These are phyloP conservation scores for Neurospora sp. DNA, from an alignment of 2,329 filamentous ascomycete genomes.

Conservation along the genomic window DNA sequence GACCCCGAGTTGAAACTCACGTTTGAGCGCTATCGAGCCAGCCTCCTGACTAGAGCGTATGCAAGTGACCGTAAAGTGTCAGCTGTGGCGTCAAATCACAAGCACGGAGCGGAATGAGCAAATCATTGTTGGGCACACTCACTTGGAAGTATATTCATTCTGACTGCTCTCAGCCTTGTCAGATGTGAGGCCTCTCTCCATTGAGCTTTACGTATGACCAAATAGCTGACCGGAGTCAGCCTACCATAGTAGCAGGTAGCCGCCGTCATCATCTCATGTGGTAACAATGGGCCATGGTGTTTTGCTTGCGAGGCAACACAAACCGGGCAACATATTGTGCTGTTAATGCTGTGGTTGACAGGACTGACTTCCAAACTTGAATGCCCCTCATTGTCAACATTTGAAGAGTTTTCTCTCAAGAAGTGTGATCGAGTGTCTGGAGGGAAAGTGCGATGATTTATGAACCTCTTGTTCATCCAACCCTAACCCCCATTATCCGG, in stretches of 20 bases:
- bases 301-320: neutral
- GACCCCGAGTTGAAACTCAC: no score
- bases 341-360: neutral
- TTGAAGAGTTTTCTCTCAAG: neutral
- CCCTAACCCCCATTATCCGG: neutral
- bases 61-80: neutral
- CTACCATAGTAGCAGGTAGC: neutral
- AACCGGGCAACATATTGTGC: neutral
- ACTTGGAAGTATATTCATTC: no score
- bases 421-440: neutral
- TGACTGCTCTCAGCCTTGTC: neutral
- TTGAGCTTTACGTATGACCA: no score
- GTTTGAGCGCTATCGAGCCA: no score
- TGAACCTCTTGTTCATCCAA: neutral
- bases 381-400: fast-evolving
- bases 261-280: neutral
- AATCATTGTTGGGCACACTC: no score
- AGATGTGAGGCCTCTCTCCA: neutral
- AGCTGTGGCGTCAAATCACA: neutral
- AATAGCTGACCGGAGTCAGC: neutral
- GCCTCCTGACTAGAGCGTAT: neutral
- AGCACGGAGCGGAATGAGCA: no score
- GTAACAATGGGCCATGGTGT: neutral
- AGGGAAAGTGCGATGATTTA: neutral
- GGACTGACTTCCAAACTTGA: neutral